A percentile compares a stretch with the other conserved stretches of the same genome.
Evolutionary conservation across 306 rosid species (phyloP).

Genomic region (Acacia melanoxylon): DNA sequence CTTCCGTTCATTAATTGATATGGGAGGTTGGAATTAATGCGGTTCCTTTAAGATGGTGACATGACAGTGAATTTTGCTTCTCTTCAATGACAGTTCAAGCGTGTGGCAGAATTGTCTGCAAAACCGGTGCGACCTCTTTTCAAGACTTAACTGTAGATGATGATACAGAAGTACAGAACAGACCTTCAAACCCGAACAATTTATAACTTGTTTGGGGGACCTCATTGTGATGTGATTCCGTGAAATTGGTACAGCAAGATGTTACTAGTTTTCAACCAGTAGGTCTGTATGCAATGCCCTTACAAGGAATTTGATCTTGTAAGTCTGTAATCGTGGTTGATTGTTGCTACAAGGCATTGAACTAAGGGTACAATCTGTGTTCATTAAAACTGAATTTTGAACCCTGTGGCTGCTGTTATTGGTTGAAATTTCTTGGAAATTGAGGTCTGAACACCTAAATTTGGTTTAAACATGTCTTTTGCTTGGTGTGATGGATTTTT

Average conservation of each 20-base stretch:
- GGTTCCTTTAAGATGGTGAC: not conserved
- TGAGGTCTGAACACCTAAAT: too few relatives aligned
- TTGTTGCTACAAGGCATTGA: too few relatives aligned
- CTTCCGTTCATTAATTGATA: not conserved
- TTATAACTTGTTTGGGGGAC: constrained; percentile 31
- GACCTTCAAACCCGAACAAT: not conserved
- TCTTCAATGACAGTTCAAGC: constrained; percentile 15
- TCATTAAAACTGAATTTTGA: too few relatives aligned
- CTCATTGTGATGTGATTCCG: constrained; percentile 28
- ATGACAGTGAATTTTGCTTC: constrained; percentile 5
- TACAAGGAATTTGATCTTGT: too few relatives aligned
- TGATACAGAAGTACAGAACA: not conserved
- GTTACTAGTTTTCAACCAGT: constrained; percentile 16
- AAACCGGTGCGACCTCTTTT: constrained; percentile 45
- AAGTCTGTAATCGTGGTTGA: too few relatives aligned
- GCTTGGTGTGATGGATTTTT: too few relatives aligned
- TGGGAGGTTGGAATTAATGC: not conserved
- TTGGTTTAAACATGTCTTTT: too few relatives aligned
- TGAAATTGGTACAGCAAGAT: constrained; percentile 26
- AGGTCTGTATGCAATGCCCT: not conserved
- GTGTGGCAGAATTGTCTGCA: constrained; percentile 28
- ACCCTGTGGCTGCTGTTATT: too few relatives aligned
- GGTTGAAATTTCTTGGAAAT: too few relatives aligned
- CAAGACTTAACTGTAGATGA: constrained; percentile 32
- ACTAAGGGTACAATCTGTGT: too few relatives aligned